Conservation (phyloP, 306 rosid species). For the Echinosophora koreensis region DNA sequence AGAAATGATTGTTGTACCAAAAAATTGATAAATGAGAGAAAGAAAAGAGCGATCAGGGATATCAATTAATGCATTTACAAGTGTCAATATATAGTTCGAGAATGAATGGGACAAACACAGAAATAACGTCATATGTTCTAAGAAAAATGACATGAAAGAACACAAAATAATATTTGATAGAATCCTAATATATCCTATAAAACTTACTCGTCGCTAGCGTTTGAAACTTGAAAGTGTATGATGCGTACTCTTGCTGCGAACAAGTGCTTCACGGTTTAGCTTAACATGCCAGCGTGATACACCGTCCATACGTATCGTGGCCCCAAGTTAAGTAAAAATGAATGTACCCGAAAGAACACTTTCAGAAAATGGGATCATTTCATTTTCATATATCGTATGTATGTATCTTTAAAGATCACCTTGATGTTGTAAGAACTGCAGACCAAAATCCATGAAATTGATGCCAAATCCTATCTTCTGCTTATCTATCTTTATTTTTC, state of each 20-base stretch:
- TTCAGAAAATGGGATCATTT: not conserved
- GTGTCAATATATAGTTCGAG: no score
- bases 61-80: no score
- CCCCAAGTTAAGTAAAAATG: not conserved
- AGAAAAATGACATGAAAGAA: conserved; percentile 6
- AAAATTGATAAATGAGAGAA: no score
- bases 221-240: conserved; percentile 43
- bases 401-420: conserved; percentile 16
- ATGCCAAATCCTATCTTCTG: not conserved
- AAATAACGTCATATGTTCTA: no score
- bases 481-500: not conserved
- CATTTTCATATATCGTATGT: conserved; percentile 15
- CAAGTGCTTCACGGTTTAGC: not conserved
- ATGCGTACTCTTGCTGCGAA: conserved; percentile 2
- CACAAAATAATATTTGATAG: not conserved
- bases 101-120: no score
- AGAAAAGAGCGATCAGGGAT: no score
- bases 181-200: not conserved
- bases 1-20: no score
- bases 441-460: not conserved
- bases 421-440: not conserved
- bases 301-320: not conserved
- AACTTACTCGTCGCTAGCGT: conserved; percentile 35
- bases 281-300: not conserved
- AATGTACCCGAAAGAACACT: not conserved